Percentiles rank a stretch among this genome's conserved stretches.
These are phyloP conservation scores for Eugenia klotzschiana DNA, from an alignment of 441 rosid species.

Conservation along the genomic window DNA sequence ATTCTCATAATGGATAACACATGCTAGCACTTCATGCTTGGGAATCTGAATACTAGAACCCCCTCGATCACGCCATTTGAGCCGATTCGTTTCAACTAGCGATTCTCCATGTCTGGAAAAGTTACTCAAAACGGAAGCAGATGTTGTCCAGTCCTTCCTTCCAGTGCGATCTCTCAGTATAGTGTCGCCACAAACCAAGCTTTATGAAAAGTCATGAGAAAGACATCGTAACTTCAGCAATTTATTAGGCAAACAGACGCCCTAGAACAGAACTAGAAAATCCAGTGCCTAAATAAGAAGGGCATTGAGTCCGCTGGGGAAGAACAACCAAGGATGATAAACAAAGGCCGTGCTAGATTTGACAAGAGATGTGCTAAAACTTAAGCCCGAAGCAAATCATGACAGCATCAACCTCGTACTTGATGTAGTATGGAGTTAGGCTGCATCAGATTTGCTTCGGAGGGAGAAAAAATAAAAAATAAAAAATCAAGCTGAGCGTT, in stretches of 20 bases:
- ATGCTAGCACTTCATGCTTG: background rate
- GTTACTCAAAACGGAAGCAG: background rate
- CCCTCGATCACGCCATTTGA: background rate
- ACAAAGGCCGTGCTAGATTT: background rate
- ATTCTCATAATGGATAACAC: background rate
- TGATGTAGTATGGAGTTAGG: background rate
- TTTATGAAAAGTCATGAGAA: background rate
- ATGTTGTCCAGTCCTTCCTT: background rate
- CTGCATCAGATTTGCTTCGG: conserved; percentile 12
- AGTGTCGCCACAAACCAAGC: background rate
- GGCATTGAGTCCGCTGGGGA: background rate
- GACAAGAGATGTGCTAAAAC: background rate
- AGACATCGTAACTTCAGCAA: background rate
- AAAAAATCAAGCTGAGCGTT: conserved; percentile 1
- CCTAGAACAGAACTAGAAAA: background rate
- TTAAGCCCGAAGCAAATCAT: background rate
- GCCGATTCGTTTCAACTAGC: background rate
- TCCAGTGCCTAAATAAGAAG: background rate
- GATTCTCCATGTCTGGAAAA: background rate
- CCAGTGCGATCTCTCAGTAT: background rate
- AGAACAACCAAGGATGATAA: background rate
- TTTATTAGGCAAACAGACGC: background rate
- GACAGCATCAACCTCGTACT: background rate
- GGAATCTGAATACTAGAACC: background rate
- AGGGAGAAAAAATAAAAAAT: conserved; percentile 13